Evolutionary conservation across 1,284 basidiomycete genomes (phyloP).

Genomic region (Termitomyces sp.): DNA sequence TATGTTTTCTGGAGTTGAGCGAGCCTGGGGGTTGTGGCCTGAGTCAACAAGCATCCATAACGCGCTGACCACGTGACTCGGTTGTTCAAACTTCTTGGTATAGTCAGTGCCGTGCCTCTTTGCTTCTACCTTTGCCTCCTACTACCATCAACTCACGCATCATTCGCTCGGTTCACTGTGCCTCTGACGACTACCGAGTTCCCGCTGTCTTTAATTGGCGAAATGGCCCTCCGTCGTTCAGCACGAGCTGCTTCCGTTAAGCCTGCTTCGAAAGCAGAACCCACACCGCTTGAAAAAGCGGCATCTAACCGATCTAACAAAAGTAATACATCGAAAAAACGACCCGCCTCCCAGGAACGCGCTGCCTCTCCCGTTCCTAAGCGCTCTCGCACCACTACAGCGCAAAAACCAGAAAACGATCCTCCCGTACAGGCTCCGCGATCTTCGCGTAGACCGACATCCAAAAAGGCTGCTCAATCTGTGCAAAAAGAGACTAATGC

Average conservation of each 20-base stretch:
- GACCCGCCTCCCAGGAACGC: conserved; percentile 40
- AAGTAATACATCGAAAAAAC: conserved; percentile 33
- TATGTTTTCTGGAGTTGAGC: neutral
- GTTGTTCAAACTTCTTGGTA: conserved; percentile 1
- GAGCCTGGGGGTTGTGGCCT: neutral
- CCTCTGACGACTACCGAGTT: neutral
- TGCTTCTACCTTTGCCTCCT: conserved; percentile 8
- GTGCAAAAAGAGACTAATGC: conserved; percentile 29
- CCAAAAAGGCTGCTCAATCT: conserved; percentile 24
- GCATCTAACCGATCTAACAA: conserved; percentile 15
- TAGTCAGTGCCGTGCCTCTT: neutral
- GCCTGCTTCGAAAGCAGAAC: conserved; percentile 26
- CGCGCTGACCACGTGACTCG: conserved; percentile 31
- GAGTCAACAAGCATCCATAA: conserved; percentile 20
- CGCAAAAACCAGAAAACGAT: conserved; percentile 32
- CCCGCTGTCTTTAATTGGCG: neutral
- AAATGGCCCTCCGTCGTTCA: conserved; percentile 46
- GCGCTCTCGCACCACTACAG: conserved; percentile 28
- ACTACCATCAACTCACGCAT: conserved; percentile 7
- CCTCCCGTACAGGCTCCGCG: conserved; percentile 20
- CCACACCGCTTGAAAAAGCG: conserved; percentile 26
- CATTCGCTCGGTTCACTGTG: neutral
- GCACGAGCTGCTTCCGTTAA: conserved; percentile 41
- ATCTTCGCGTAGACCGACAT: conserved; percentile 25
- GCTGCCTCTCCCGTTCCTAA: conserved; percentile 40